Conservation (phyloP, 108 stramenopile genomes). For the Mediolabrus comicus region DNA sequence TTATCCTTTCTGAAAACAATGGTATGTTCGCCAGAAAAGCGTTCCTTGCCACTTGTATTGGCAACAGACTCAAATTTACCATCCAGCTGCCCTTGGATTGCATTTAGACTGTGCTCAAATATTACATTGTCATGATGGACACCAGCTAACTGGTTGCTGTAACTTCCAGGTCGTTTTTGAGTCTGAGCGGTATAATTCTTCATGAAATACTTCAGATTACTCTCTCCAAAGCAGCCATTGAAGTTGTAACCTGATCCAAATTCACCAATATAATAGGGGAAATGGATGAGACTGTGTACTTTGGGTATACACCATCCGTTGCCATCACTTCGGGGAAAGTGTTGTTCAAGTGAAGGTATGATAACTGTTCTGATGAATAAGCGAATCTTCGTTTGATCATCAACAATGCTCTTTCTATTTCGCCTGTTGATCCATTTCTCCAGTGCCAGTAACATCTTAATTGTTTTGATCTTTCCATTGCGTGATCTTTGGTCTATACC, state of each 20-base stretch:
- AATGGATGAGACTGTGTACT: background rate
- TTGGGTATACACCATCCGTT: background rate
- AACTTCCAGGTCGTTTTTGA: background rate
- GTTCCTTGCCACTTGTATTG: background rate
- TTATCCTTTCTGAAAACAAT: too few relatives aligned
- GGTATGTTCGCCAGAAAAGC: background rate
- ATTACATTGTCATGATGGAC: background rate
- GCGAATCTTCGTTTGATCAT: background rate
- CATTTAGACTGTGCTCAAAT: background rate
- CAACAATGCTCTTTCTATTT: background rate
- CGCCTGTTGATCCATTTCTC: background rate
- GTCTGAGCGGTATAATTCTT: background rate
- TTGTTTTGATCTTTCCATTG: background rate
- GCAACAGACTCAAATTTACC: background rate
- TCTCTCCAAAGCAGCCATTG: background rate
- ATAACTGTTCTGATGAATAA: background rate
- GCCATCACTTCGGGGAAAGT: background rate
- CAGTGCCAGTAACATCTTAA: background rate
- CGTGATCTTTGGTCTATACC: background rate
- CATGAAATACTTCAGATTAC: background rate
- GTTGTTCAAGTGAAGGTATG: background rate
- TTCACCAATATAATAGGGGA: background rate
- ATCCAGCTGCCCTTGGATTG: background rate
- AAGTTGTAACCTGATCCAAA: background rate
- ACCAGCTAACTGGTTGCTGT: background rate